These are phyloP conservation scores for Zygosaccharomyces bailii DNA, from an alignment of 805 yeast species.

Conservation along the genomic window DNA sequence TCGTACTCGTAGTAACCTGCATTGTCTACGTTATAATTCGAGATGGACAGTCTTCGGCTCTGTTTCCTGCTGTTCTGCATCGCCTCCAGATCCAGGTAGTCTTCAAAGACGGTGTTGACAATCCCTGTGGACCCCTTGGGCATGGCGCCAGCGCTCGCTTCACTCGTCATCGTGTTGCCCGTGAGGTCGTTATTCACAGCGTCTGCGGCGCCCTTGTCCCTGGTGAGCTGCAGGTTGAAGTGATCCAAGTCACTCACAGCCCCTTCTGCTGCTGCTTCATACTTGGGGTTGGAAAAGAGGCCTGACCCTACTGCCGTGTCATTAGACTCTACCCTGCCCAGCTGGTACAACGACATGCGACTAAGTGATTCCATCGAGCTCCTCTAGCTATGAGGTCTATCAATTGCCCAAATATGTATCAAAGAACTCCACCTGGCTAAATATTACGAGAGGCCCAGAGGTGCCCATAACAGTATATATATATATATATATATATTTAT, in stretches of 20 bases:
- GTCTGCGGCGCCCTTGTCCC: constrained; percentile 9
- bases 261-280: constrained; percentile 4
- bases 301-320: constrained; percentile 21
- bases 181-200: constrained; percentile 29
- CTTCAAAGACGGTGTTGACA: constrained; percentile 12
- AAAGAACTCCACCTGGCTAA: too few species aligned
- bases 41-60: constrained; percentile 29
- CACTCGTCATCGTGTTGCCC: constrained; percentile 31
- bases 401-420: too few species aligned
- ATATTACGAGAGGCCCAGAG: too few species aligned
- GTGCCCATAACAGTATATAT: too few species aligned
- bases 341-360: constrained; percentile 19
- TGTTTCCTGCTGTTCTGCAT: constrained; percentile 6
- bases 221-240: constrained; percentile 20
- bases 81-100: constrained; percentile 13
- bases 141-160: constrained; percentile 9
- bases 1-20: constrained; percentile 34
- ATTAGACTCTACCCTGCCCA: constrained; percentile 20
- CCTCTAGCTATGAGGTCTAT: neutral
- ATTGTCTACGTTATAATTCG: constrained; percentile 29
- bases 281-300: constrained; percentile 6
- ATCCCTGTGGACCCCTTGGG: constrained; percentile 1
- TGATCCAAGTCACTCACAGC: constrained; percentile 8
- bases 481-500: neutral
- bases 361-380: constrained; percentile 3